Evolutionary conservation across 1,284 basidiomycete genomes (phyloP).

Genomic region (Malassezia equina): DNA sequence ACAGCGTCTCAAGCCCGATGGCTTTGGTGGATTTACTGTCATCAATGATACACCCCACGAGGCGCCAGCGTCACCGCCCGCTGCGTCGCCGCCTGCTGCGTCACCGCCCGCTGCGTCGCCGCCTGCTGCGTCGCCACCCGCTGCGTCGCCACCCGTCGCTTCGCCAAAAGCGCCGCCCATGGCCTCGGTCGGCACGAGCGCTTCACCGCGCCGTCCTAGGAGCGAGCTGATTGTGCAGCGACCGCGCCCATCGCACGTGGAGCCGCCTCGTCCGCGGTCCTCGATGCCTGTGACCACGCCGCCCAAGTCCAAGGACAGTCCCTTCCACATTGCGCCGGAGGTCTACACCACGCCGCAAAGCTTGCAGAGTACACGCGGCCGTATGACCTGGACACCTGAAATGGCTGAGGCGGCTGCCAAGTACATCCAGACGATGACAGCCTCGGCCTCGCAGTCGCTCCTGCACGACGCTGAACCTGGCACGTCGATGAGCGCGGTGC

Average conservation of each 20-base stretch:
- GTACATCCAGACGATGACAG: constrained; percentile 16
- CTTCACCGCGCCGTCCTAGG: no score
- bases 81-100: not conserved
- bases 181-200: no score
- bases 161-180: no score
- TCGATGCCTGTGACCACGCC: not conserved
- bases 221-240: not conserved
- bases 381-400: constrained; percentile 19
- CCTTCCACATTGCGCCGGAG: constrained; percentile 13
- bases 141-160: no score
- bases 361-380: constrained; percentile 2
- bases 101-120: not conserved
- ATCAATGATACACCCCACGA: not conserved
- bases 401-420: constrained; percentile 17
- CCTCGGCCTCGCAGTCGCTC: not conserved
- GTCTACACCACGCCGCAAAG: constrained; percentile 17
- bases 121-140: no score
- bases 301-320: not conserved
- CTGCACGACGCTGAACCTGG: not conserved
- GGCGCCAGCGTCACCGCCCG: not conserved
- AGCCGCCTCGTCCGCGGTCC: not conserved
- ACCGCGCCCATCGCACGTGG: not conserved
- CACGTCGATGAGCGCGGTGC: not conserved
- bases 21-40: constrained; percentile 11
- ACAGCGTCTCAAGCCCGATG: constrained; percentile 8